phyloP scores from a whole-genome alignment of 768 basidiomycete genomes.

The Hygrophorus pudorinus region DNA sequence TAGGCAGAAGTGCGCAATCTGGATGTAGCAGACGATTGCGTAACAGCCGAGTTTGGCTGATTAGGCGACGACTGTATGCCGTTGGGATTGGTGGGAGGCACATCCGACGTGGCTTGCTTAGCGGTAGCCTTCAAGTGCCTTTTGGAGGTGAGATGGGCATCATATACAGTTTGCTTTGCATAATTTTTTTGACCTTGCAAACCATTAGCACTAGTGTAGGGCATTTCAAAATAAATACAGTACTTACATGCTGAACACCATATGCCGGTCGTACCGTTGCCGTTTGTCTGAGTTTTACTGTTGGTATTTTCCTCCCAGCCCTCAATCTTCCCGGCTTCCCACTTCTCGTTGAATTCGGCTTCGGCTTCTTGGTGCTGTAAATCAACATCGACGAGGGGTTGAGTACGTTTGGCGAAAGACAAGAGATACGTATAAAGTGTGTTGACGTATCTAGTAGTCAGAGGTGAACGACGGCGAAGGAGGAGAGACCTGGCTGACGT shows the following conservation, averaged over 20 bases:
- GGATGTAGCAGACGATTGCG: conserved; percentile 31
- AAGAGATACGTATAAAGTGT: conserved; percentile 75
- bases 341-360: conserved; percentile 64
- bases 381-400: conserved; percentile 73
- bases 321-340: conserved; percentile 67
- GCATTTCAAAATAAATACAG: conserved; percentile 4
- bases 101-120: conserved; percentile 47
- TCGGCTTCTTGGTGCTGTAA: conserved; percentile 54
- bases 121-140: conserved; percentile 90
- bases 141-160: conserved; percentile 91
- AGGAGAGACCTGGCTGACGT: conserved; percentile 19
- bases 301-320: conserved; percentile 62
- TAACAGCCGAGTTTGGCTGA: conserved; percentile 17
- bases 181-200: conserved; percentile 83
- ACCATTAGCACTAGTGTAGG: conserved; percentile 5
- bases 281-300: conserved; percentile 34
- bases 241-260: conserved; percentile 91
- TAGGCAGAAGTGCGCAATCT: conserved; percentile 60
- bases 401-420: conserved; percentile 77
- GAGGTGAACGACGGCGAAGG: conserved; percentile 6
- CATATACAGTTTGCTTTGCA: conserved; percentile 95
- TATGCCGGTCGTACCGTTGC: conserved; percentile 45
- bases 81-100: conserved; percentile 47
- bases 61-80: conserved; percentile 29
- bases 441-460: conserved; percentile 60